phyloP scores from a whole-genome alignment of 345 rosid species.

The Physaria fendleri region DNA sequence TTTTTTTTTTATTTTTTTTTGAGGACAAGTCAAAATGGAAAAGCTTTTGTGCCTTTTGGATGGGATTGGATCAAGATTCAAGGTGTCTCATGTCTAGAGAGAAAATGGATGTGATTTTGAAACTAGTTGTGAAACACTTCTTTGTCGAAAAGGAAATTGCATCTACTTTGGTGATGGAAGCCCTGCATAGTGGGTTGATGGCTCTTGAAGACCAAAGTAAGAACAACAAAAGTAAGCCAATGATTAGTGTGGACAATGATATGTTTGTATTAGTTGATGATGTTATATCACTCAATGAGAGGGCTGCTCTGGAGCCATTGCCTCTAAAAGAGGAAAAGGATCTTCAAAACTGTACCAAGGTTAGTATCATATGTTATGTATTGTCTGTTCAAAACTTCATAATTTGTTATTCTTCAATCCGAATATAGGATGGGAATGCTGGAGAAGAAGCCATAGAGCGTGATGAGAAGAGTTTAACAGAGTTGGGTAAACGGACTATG shows the following conservation, averaged over 20 bases:
- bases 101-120: slow-evolving; percentile 69
- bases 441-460: slow-evolving; percentile 75
- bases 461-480: slow-evolving; percentile 91
- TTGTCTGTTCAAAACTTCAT: neutral
- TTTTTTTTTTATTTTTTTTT: no score
- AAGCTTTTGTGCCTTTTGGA: slow-evolving; percentile 87
- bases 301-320: slow-evolving; percentile 77
- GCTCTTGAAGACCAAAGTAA: slow-evolving; percentile 84
- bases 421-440: slow-evolving; percentile 60
- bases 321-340: slow-evolving; percentile 88
- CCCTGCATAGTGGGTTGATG: slow-evolving; percentile 91
- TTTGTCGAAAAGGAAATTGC: slow-evolving; percentile 91
- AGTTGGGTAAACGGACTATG: slow-evolving; percentile 80
- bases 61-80: slow-evolving; percentile 64
- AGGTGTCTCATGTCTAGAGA: slow-evolving; percentile 74
- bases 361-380: slow-evolving; percentile 29
- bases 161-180: slow-evolving; percentile 97
- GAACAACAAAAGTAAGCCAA: slow-evolving; percentile 58
- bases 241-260: slow-evolving; percentile 66
- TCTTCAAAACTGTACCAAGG: no score
- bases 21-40: slow-evolving; percentile 76
- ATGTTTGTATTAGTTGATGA: slow-evolving; percentile 80
- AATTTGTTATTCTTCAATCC: slow-evolving; percentile 3
- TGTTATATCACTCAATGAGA: slow-evolving; percentile 60
- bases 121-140: slow-evolving; percentile 81